These are phyloP conservation scores for Colletotrichum aenigma DNA, from an alignment of 2,329 filamentous ascomycete species.

Conservation along the genomic window DNA sequence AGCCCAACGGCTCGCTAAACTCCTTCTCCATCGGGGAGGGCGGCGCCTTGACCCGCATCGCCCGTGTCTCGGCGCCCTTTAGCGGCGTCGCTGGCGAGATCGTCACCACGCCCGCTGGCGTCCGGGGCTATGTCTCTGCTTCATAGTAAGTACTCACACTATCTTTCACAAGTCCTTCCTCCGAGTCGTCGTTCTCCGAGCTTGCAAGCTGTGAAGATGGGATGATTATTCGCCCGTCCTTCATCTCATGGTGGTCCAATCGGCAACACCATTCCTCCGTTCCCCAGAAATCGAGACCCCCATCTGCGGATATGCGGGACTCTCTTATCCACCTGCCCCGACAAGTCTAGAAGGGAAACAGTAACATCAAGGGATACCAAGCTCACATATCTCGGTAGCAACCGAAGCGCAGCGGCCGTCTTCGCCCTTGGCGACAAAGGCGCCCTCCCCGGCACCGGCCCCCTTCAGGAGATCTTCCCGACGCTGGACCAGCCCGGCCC, in stretches of 20 bases:
- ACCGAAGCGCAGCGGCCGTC: constrained; percentile 15
- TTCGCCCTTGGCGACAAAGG: constrained; percentile 20
- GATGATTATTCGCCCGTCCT: not conserved
- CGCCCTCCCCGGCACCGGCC: constrained; percentile 18
- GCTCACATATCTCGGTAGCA: constrained; percentile 14
- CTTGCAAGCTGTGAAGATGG: not conserved
- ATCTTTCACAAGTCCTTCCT: not conserved
- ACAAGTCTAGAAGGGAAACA: not conserved
- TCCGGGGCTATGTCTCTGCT: constrained; percentile 20
- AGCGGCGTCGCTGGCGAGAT: constrained; percentile 24
- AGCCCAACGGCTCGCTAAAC: constrained; percentile 16
- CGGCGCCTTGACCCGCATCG: constrained; percentile 18
- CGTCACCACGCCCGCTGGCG: constrained; percentile 19
- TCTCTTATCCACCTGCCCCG: not conserved
- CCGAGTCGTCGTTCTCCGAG: not conserved
- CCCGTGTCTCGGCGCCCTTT: constrained; percentile 16
- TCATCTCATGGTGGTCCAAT: not conserved
- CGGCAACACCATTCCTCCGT: not conserved
- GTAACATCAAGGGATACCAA: not conserved
- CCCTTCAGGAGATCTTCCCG: constrained; percentile 22
- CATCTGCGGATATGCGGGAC: not conserved
- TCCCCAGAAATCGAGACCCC: not conserved
- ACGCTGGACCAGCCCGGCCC: constrained; percentile 20
- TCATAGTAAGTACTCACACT: constrained; percentile 18
- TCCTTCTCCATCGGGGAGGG: constrained; percentile 21